These are phyloP conservation scores for Choanephora cucurbitarum DNA, from an alignment of 371 early-diverging fungal genomes.

Conservation along the genomic window DNA sequence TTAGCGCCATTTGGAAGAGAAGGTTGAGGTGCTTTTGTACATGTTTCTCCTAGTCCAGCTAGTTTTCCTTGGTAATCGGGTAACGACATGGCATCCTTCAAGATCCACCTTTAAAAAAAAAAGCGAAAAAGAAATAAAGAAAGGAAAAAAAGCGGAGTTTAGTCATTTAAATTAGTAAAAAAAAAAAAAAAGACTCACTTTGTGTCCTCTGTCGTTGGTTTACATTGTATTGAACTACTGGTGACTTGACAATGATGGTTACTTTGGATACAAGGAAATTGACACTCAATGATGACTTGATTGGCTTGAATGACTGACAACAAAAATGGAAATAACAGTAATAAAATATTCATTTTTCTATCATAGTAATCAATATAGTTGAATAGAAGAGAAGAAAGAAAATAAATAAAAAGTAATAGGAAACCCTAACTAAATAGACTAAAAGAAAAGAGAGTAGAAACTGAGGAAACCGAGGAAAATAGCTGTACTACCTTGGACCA, in stretches of 20 bases:
- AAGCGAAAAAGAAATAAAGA: not conserved
- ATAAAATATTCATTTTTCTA: not conserved
- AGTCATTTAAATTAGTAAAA: conserved; percentile 5
- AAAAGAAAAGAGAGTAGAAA: not conserved
- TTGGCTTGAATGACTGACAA: not conserved
- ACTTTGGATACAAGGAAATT: conserved; percentile 17
- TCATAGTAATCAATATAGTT: not conserved
- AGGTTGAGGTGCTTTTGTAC: conserved; percentile 11
- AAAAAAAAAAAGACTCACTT: no score
- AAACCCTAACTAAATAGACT: not conserved
- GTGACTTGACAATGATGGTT: conserved; percentile 16
- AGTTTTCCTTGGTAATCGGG: conserved; percentile 16
- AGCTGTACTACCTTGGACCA: not conserved
- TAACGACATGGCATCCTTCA: conserved; percentile 15
- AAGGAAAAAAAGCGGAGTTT: not conserved
- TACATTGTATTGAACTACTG: conserved; percentile 8
- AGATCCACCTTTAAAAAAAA: conserved; percentile 18
- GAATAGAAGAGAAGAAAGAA: not conserved
- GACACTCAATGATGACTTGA: conserved; percentile 21
- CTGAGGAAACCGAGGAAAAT: not conserved
- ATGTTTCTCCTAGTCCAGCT: conserved; percentile 5
- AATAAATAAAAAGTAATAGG: not conserved
- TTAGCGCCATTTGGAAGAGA: conserved; percentile 7
- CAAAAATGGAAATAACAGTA: not conserved
- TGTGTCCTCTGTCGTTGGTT: conserved; percentile 11